Base-by-base conservation (phyloP, 2,329 filamentous ascomycete species). In the Diaporthe ampelina region DNA sequence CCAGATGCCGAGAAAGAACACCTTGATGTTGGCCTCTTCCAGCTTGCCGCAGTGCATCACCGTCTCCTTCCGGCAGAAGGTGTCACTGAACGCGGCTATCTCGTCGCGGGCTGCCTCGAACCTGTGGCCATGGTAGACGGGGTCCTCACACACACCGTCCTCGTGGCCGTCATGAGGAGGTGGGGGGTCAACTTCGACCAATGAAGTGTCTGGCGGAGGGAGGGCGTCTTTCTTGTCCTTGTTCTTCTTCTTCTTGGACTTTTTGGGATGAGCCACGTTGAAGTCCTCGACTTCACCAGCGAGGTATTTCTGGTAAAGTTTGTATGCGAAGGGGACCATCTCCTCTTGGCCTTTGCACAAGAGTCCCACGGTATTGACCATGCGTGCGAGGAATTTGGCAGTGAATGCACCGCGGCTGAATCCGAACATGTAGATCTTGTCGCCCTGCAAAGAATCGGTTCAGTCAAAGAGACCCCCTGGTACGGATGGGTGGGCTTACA, bases 1-100 rank as follows among this genome's bases (percentile, higher is more conserved):
- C 82, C 87, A 90, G 56, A 89, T 83, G 1, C 88, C 88, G n/a
- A 90, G 85, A 79, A 90, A 89, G 78, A 87, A 86, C 9, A 89
- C 84, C 58, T 85, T 85, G 67, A 88, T 86, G 58, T 85, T 84
- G 24, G 80, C 78, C 54, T 81, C 78, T 8, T 77, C 74, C 13
- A 67, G 10, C 37, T 73, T 35, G 0, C 63, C 77, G 45, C 76
- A 76, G 54, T 74, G 57, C 8, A 72, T 52, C 29, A 72, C 69
- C 40, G 26, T 67, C 59, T 83, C 82, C 50, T 82, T 82, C 29
- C 85, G 84, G 76, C 86, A 88, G 74, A 89, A 88, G 0, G 86
- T 88, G 29, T 83, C 82, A 65, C 85, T 85, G 72, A 89, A 88
- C 1, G 85, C 85, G 0, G 80, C 79, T 74, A 87, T 82, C 76